These are phyloP conservation scores for Strobilomyces echinocephalus DNA, from an alignment of 768 basidiomycete species.

Conservation along the genomic window DNA sequence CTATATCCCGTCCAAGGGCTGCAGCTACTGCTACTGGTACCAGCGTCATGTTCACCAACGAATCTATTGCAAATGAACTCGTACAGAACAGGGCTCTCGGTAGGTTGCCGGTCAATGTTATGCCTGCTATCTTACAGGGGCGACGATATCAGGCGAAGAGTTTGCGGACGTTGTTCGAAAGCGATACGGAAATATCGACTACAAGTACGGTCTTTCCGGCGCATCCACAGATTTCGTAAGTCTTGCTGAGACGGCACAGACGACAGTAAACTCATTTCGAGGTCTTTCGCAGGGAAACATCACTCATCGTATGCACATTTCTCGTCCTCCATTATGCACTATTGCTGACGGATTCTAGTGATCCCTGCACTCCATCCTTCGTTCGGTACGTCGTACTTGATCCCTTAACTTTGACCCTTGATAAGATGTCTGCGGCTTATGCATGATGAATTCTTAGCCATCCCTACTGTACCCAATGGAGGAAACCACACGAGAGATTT, in stretches of 20 bases:
- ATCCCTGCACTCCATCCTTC: slow-evolving; percentile 72
- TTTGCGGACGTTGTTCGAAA: slow-evolving; percentile 57
- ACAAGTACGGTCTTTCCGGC: slow-evolving; percentile 59
- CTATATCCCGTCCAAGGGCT: slow-evolving; percentile 39
- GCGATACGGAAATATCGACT: slow-evolving; percentile 59
- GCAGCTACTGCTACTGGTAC: slow-evolving; percentile 67
- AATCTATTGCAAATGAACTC: slow-evolving; percentile 46
- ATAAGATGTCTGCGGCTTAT: not conserved
- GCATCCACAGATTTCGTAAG: slow-evolving; percentile 81
- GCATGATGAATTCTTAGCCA: slow-evolving; percentile 48
- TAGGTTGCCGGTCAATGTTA: slow-evolving; percentile 16
- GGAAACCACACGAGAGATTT: slow-evolving; percentile 78
- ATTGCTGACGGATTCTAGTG: slow-evolving; percentile 26
- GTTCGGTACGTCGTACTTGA: slow-evolving; percentile 34
- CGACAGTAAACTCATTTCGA: not conserved
- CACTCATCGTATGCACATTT: slow-evolving; percentile 50
- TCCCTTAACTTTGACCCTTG: not conserved
- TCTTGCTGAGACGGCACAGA: not conserved
- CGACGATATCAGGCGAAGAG: slow-evolving; percentile 46
- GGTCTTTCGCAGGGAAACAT: slow-evolving; percentile 43
- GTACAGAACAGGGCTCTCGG: slow-evolving; percentile 65
- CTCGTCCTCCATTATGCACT: not conserved
- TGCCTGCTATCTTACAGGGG: not conserved
- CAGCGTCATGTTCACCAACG: slow-evolving; percentile 38
- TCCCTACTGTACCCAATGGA: slow-evolving; percentile 65